Percentiles rank a stretch among this genome's conserved stretches.
These are phyloP conservation scores for Phytophthora syringae DNA, from an alignment of 352 stramenopile genomes.

Conservation along the genomic window DNA sequence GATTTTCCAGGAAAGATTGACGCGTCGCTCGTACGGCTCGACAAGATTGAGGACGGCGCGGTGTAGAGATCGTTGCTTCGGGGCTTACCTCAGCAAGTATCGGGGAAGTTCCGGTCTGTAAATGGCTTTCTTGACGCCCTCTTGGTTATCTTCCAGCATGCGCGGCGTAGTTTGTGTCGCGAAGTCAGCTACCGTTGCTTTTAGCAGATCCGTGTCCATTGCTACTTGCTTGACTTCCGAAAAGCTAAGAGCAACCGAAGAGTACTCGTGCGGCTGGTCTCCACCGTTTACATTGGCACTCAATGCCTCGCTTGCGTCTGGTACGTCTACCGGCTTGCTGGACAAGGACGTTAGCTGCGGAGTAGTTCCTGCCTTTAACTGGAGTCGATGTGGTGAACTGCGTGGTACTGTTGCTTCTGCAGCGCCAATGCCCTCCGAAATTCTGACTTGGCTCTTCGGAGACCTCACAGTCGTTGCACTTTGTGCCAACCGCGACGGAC, in stretches of 20 bases:
- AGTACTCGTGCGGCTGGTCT: background rate
- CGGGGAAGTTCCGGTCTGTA: slow-evolving; percentile 10
- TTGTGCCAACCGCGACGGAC: slow-evolving; percentile 21
- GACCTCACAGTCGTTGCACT: slow-evolving; percentile 2
- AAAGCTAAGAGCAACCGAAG: slow-evolving; percentile 47
- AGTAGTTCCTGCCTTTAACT: slow-evolving; percentile 11
- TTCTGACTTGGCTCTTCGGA: background rate
- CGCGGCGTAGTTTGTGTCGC: slow-evolving; percentile 29
- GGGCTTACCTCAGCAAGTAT: background rate
- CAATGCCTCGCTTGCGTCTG: background rate
- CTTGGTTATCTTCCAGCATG: background rate
- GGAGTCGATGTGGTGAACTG: slow-evolving; percentile 16
- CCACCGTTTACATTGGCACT: background rate
- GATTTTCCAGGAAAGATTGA: slow-evolving; percentile 26
- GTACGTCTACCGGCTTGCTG: slow-evolving; percentile 1
- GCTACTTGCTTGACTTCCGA: slow-evolving; percentile 42
- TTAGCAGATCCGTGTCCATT: slow-evolving; percentile 19
- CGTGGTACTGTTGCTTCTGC: slow-evolving; percentile 1
- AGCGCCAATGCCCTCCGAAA: background rate
- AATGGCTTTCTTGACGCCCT: background rate
- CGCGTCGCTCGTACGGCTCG: slow-evolving; percentile 20
- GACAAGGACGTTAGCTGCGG: slow-evolving; percentile 24
- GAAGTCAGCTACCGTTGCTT: slow-evolving; percentile 22
- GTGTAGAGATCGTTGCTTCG: slow-evolving; percentile 11
- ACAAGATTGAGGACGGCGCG: slow-evolving; percentile 29